Conservation (phyloP, 176 grass and related monocot genomes). For the Zoysia japonica region DNA sequence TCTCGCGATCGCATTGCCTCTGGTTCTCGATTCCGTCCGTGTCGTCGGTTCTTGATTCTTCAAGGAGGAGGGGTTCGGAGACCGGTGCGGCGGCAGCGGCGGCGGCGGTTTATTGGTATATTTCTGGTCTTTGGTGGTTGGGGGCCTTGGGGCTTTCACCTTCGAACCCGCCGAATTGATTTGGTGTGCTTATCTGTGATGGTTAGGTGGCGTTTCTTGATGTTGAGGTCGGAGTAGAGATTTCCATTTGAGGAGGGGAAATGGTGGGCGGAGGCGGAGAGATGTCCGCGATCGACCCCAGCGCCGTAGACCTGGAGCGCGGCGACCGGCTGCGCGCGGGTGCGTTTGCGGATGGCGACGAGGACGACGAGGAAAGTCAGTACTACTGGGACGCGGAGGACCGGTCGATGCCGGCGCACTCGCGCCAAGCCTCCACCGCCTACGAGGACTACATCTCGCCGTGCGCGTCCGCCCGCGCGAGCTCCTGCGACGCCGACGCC, state of each 20-base stretch:
- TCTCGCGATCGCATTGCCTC: constrained; percentile 55
- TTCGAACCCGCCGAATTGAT: neutral
- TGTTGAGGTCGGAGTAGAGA: constrained; percentile 27
- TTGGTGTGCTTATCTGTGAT: neutral
- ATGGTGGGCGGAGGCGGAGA: constrained; percentile 42
- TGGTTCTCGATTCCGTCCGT: constrained; percentile 2
- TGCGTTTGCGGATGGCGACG: constrained; percentile 23
- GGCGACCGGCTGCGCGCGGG: constrained; percentile 22
- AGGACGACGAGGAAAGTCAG: constrained; percentile 54
- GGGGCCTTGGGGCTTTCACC: neutral
- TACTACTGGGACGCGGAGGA: constrained; percentile 89
- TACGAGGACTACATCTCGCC: constrained; percentile 54
- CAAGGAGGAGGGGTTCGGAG: constrained; percentile 23
- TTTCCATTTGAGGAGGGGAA: neutral
- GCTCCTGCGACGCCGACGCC: constrained; percentile 39
- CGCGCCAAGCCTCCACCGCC: constrained; percentile 52
- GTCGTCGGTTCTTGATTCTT: constrained; percentile 3
- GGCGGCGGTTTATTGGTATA: constrained; percentile 1
- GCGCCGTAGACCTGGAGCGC: constrained; percentile 39
- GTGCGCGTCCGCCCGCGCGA: constrained; percentile 33
- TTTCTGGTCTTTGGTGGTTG: neutral
- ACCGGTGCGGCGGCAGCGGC: neutral
- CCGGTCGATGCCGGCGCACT: constrained; percentile 61
- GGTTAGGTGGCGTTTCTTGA: constrained; percentile 18
- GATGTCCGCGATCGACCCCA: constrained; percentile 19